phyloP scores from a whole-genome alignment of 2,329 filamentous ascomycete species.

The Sclerotinia glacialis region DNA sequence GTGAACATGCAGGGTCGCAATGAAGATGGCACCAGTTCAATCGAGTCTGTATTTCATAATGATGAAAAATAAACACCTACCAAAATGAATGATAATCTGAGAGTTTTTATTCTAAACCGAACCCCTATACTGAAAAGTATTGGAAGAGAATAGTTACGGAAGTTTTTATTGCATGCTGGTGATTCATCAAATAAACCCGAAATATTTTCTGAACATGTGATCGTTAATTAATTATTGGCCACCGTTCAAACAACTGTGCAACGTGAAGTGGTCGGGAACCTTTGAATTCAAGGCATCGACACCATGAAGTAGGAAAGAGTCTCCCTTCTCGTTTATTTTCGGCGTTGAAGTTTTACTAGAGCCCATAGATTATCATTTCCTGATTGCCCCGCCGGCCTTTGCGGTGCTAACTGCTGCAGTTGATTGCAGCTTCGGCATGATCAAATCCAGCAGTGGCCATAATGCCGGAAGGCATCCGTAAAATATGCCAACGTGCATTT shows the following conservation, averaged over 20 bases:
- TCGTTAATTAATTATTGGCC: not conserved
- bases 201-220: not conserved
- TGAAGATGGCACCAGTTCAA: no score
- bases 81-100: no score
- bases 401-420: not conserved
- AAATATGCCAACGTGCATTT: slow-evolving; percentile 9
- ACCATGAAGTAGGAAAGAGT: slow-evolving; percentile 10
- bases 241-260: slow-evolving; percentile 1
- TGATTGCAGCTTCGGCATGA: not conserved
- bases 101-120: not conserved
- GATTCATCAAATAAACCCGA: not conserved
- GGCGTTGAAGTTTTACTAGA: not conserved
- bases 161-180: not conserved
- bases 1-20: no score
- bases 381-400: not conserved
- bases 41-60: no score
- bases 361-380: not conserved
- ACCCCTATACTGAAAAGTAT: not conserved
- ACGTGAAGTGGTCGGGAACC: not conserved
- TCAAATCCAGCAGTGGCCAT: not conserved
- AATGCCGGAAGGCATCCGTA: slow-evolving; percentile 8
- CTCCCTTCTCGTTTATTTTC: not conserved
- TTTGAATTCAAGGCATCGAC: not conserved
- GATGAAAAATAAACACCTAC: no score
- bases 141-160: not conserved